Evolutionary conservation across 352 stramenopile genomes (phyloP).

Genomic region (Globisporangium sylvaticum): DNA sequence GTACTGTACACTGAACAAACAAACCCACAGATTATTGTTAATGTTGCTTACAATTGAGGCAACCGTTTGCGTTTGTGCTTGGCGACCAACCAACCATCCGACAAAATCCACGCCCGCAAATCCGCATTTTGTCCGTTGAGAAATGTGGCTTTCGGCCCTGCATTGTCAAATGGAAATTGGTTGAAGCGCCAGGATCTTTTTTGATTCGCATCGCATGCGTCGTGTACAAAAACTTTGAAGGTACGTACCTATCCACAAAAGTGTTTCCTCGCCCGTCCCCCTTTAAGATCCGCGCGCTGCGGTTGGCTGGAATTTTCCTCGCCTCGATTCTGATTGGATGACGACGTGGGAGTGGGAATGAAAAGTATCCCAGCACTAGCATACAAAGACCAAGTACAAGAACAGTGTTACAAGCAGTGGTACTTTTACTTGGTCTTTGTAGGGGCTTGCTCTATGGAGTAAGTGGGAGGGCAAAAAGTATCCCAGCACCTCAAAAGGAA

Average conservation of each 20-base stretch:
- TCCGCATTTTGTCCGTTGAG: not conserved
- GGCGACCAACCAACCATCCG: not conserved
- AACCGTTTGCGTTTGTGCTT: not conserved
- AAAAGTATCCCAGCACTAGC: no score
- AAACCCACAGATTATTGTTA: no score
- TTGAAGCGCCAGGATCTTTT: slow-evolving; percentile 7
- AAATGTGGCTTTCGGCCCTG: slow-evolving; percentile 6
- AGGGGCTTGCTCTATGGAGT: no score
- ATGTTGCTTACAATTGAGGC: no score
- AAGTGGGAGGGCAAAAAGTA: no score
- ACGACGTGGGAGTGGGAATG: not conserved
- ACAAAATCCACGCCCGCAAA: not conserved
- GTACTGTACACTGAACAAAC: not conserved
- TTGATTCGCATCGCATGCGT: not conserved
- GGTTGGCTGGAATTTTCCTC: slow-evolving; percentile 2
- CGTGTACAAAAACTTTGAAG: slow-evolving; percentile 8
- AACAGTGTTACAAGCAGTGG: no score
- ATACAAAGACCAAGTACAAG: no score
- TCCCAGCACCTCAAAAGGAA: no score
- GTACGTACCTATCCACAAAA: slow-evolving; percentile 12
- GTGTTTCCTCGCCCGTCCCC: slow-evolving; percentile 1
- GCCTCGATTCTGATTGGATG: not conserved
- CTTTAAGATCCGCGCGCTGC: not conserved
- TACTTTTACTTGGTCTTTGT: no score
- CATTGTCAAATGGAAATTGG: not conserved